Evolutionary conservation across 805 yeast genomes (phyloP).

Genomic region (Saturnispora sanitii): DNA sequence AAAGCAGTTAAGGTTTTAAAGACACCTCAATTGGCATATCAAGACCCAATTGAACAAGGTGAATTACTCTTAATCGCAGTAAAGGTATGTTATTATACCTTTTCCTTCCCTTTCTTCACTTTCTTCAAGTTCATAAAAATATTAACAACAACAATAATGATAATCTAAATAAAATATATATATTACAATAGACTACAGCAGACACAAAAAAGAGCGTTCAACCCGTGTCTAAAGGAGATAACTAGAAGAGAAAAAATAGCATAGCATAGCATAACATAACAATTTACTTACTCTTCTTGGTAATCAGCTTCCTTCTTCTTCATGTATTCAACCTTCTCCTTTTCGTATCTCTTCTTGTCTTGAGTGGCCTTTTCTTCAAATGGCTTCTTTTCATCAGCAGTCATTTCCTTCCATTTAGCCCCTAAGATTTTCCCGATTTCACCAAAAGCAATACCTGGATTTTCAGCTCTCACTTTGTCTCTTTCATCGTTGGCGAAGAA

Average conservation of each 20-base stretch:
- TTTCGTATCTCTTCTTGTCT: constrained; percentile 96
- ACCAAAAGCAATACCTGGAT: constrained; percentile 93
- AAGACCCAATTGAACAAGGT: no score
- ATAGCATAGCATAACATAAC: constrained; percentile 3
- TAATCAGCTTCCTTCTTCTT: constrained; percentile 18
- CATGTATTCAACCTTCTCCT: constrained; percentile 82
- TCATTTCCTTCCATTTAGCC: constrained; percentile 91
- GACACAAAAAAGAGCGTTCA: neutral
- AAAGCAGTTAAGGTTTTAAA: no score
- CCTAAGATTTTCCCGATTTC: constrained; percentile 94
- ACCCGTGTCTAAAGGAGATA: no score
- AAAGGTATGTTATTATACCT: neutral
- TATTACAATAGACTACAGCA: neutral
- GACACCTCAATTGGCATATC: no score
- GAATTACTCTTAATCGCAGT: no score
- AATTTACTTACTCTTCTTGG: constrained; percentile 8
- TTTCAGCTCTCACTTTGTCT: constrained; percentile 89
- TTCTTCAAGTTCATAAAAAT: no score
- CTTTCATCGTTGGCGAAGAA: constrained; percentile 97
- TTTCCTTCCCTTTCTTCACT: neutral
- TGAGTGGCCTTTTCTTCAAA: constrained; percentile 89
- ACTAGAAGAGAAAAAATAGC: no score
- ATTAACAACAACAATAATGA: neutral
- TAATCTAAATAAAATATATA: constrained; percentile 1
- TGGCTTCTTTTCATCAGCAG: constrained; percentile 74